Evolutionary conservation across 108 stramenopile species (phyloP).

Genomic region (Nitzschia putrida): DNA sequence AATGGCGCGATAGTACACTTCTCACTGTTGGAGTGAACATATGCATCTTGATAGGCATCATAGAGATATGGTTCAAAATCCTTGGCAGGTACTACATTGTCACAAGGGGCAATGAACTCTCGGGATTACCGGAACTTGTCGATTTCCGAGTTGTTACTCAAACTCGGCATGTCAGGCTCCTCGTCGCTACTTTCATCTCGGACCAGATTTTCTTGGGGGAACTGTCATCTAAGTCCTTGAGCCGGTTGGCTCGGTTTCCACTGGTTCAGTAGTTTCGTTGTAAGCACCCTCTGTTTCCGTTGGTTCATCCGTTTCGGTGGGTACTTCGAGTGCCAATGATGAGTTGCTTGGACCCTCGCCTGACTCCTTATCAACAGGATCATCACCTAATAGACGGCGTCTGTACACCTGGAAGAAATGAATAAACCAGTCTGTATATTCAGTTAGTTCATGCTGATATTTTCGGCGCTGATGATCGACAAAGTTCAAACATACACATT

Average conservation of each 20-base stretch:
- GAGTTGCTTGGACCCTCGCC: not conserved
- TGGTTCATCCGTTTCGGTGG: not conserved
- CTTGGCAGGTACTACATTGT: conserved; percentile 31
- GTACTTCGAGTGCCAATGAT: not conserved
- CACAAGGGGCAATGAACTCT: conserved; percentile 22
- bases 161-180: not conserved
- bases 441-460: too few relatives aligned
- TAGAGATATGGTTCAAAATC: conserved; percentile 28
- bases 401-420: conserved; percentile 13
- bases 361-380: not conserved
- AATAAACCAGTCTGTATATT: conserved; percentile 15
- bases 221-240: conserved; percentile 3
- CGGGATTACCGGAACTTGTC: too few relatives aligned
- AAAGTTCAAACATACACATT: conserved; percentile 9
- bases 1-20: conserved; percentile 25
- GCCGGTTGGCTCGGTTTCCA: not conserved
- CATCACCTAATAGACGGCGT: conserved; percentile 8
- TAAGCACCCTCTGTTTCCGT: conserved; percentile 1
- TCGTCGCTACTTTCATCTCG: conserved; percentile 10
- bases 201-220: conserved; percentile 11
- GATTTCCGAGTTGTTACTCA: too few relatives aligned
- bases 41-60: conserved; percentile 42
- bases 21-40: conserved; percentile 32
- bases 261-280: not conserved
- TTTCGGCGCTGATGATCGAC: not conserved